Evolutionary conservation across 140 eudicot species (phyloP).

Genomic region (Stevia rebaudiana): DNA sequence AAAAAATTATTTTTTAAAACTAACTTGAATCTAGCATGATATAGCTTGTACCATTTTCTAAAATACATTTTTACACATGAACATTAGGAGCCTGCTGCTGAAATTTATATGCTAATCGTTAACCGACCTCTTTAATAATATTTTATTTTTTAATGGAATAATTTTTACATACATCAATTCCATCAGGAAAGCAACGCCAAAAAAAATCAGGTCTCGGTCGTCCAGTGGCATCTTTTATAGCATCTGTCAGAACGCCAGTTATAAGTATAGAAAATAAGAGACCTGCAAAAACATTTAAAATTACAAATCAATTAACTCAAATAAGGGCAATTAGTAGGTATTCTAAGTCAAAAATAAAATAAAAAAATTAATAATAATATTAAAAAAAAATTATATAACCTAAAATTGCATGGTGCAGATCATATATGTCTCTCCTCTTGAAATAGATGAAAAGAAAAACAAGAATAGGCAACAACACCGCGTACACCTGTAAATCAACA

Average conservation of each 20-base stretch:
- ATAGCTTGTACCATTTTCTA: background rate
- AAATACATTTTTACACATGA: background rate
- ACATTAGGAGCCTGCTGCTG: background rate
- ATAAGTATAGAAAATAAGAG: slow-evolving; percentile 54
- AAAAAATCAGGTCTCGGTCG: slow-evolving; percentile 87
- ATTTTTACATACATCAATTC: slow-evolving; percentile 47
- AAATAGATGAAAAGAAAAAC: slow-evolving; percentile 46
- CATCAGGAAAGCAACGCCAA: slow-evolving; percentile 92
- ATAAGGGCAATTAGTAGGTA: background rate
- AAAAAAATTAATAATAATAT: background rate
- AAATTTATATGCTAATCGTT: background rate
- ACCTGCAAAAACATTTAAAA: slow-evolving; percentile 36
- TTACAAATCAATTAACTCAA: background rate
- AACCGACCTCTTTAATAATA: background rate
- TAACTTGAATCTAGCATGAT: background rate
- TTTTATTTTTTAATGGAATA: too few species aligned
- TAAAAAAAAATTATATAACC: too few species aligned
- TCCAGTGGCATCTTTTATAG: slow-evolving; percentile 75
- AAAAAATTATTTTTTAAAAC: background rate
- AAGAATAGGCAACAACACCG: slow-evolving; percentile 54
- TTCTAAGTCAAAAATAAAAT: background rate
- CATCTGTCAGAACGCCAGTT: slow-evolving; percentile 74
- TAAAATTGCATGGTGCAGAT: slow-evolving; percentile 58
- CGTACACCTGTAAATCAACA: slow-evolving; percentile 41
- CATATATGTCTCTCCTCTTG: slow-evolving; percentile 65